Conservation (phyloP, 1,284 basidiomycete species). For the Bothia castanella region DNA sequence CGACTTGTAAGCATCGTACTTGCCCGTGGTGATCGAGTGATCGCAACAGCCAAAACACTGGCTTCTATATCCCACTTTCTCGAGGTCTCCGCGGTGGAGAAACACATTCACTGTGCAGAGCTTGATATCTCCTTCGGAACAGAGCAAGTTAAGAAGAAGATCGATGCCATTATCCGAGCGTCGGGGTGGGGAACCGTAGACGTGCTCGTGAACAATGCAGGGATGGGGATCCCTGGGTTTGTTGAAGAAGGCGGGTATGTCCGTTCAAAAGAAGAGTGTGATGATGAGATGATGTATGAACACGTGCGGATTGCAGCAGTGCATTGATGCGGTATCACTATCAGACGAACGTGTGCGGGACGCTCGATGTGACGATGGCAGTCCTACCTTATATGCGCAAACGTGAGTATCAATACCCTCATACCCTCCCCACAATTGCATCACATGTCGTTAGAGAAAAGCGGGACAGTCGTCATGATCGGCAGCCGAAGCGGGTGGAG, state of each 20-base stretch:
- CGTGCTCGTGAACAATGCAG: conserved; percentile 53
- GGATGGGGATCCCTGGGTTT: conserved; percentile 36
- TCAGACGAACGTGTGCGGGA: conserved; percentile 47
- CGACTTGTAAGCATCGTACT: too few relatives aligned
- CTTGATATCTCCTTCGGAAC: too few relatives aligned
- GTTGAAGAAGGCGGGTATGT: conserved; percentile 44
- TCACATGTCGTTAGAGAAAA: conserved; percentile 7
- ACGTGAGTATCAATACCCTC: conserved; percentile 19
- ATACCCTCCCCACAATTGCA: too few relatives aligned
- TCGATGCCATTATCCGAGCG: too few relatives aligned
- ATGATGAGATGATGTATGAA: too few relatives aligned
- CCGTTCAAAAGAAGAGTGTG: neutral
- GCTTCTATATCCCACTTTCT: too few relatives aligned
- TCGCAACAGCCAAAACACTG: too few relatives aligned
- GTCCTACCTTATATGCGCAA: conserved; percentile 44
- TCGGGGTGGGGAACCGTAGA: conserved; percentile 47
- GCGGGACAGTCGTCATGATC: conserved; percentile 42
- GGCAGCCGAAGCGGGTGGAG: conserved; percentile 53
- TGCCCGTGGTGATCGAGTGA: too few relatives aligned
- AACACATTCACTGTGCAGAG: too few relatives aligned
- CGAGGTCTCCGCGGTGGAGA: too few relatives aligned
- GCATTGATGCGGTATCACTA: too few relatives aligned
- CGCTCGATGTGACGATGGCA: conserved; percentile 46
- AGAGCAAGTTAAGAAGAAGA: too few relatives aligned
- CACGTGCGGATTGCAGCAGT: conserved; percentile 26